Base-by-base conservation (phyloP, 441 rosid species). In the Cnidoscolus chayamansa region DNA sequence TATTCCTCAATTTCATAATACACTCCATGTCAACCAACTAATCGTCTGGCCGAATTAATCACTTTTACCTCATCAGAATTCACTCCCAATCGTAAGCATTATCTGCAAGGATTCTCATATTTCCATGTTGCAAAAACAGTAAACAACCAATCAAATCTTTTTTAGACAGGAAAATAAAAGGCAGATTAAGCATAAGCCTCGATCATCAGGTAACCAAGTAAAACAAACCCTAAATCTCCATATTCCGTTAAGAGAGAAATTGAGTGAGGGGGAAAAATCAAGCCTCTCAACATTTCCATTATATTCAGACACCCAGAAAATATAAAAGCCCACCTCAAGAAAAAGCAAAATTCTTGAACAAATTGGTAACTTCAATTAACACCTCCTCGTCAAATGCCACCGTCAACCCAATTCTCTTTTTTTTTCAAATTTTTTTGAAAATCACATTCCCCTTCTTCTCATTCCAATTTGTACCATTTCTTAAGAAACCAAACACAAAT, bases 391-490 rank as follows among this genome's bases (percentile, higher is more conserved):
- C 54, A 37, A 69, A 60, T 59, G 56, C 66, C 47, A 19, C 49
- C 51, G 13, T 47, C 56, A 16, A 57, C 5, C 3, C 37, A 45
- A 16, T 35, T 4, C 40, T 2, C 3, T 35, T 0, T 35, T 35
- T 4, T 35, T 35, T 35, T 35, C 40, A 0, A 40, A 40, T 1
- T 40, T 6, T 40, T 40, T 40, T 40, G 49, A 65, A 17, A 48
- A 11, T 51, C 66, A 62, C 54, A 40, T 47, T 17, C 3, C 1
- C 57, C 50, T 45, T 73, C 32, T 65, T 48, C 17, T 71, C 54
- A 30, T 3, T 45, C 54, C 30, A 64, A 17, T 43, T 50, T 51
- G 58, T 53, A 73, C 68, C 68, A 78, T 77, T 64, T 70, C 64
- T 61, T 49, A 30, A 2, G 16, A 30, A 74, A 70, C 65, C 70